Evolutionary conservation across 768 basidiomycete genomes (phyloP), one percentile per base, ranked within the genome.

Genomic region (Suillus bovinus): DNA sequence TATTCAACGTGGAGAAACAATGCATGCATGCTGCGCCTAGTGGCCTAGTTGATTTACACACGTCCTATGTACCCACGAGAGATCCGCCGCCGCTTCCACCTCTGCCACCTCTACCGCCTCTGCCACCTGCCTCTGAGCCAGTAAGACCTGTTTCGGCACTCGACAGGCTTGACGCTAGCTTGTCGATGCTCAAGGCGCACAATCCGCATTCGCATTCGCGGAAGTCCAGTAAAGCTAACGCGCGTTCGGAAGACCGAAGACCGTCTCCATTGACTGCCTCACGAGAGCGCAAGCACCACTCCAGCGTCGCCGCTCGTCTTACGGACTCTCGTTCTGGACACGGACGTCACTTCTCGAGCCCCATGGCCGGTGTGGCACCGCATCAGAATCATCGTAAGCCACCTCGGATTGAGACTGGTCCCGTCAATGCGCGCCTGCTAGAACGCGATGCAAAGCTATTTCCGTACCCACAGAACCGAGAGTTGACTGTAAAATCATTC

Each of bases 91-190:
- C 70, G 5, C 66, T 60, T 47, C 73, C 72, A n/a, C 41, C 17
- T 16, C 34, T 60, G 14, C 39, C 61, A 5, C 44, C 62, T 58
- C 34, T n/a, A n/a, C n/a, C n/a, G n/a, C n/a, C n/a, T n/a, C n/a
- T n/a, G n/a, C n/a, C n/a, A n/a, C n/a, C n/a, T n/a, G n/a, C 49
- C 24, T 29, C 63, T 10, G 33, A 10, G 10, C 10, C 33, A 33
- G 16, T 41, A 13, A 66, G 70, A 60, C 69, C 72, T 16, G 68
- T 66, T n/a, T 72, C 71, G 27, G 72, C 76, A 11, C 63, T 77
- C 24, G 69, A 74, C 38, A 74, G 73, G 61, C 66, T 77, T 27
- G 73, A 78, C 54, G 58, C 49, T 38, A 79, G 78, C 65, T 59
- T 78, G 49, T 61, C 67, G 24, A 77, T 74, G 52, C 68, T 77